Conservation (phyloP, 371 early-diverging fungal genomes). For the Mucor circinelloides region DNA sequence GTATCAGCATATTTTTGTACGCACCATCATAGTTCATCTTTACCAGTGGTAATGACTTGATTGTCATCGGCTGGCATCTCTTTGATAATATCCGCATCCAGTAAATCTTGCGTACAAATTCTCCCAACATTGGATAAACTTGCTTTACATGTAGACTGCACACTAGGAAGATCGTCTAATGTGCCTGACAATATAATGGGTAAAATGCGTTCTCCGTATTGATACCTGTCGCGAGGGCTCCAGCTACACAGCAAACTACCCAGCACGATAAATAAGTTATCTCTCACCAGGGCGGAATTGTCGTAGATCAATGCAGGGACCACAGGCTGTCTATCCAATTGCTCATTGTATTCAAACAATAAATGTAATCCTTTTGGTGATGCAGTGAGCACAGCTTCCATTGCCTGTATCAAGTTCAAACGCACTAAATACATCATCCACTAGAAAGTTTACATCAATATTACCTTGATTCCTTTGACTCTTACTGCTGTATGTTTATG, state of each 20-base stretch:
- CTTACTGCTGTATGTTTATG: conserved; percentile 37
- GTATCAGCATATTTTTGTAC: background rate
- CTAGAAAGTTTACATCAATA: background rate
- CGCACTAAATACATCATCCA: no score
- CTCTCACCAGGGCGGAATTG: conserved; percentile 31
- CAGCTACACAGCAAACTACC: conserved; percentile 26
- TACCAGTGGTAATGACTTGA: conserved; percentile 12
- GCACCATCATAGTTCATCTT: no score
- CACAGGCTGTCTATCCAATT: conserved; percentile 15
- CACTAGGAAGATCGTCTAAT: conserved; percentile 26
- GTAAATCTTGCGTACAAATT: conserved; percentile 29
- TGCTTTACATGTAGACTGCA: conserved; percentile 16
- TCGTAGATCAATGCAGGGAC: conserved; percentile 29
- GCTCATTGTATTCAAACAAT: conserved; percentile 23
- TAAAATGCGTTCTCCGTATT: conserved; percentile 27
- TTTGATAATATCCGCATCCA: conserved; percentile 27
- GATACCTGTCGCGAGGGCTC: conserved; percentile 33
- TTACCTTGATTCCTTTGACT: conserved; percentile 34
- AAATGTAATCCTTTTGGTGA: conserved; percentile 18
- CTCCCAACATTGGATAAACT: conserved; percentile 16
- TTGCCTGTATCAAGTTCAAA: conserved; percentile 10
- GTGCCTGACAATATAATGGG: conserved; percentile 31
- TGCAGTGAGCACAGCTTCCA: conserved; percentile 16
- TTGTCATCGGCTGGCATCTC: conserved; percentile 1
- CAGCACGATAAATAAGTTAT: conserved; percentile 14